Percentiles rank a stretch among this genome's conserved stretches.
Conservation (phyloP, 1,284 basidiomycete genomes). For the Phylloporus sp. region DNA sequence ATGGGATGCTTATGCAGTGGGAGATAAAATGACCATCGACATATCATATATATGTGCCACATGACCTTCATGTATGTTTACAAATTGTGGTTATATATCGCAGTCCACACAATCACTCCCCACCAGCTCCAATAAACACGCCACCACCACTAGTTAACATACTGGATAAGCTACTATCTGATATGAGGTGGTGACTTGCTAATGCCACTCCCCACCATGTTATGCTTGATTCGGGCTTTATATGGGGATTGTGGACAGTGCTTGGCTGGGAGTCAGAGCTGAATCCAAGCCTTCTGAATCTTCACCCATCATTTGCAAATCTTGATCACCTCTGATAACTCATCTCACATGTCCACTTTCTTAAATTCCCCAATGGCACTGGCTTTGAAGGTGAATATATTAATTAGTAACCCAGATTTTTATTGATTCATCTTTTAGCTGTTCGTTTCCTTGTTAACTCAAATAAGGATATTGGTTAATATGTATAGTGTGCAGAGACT, state of each 20-base stretch:
- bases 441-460: neutral
- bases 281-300: neutral
- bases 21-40: constrained; percentile 13
- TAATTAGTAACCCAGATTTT: neutral
- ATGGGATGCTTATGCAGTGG: constrained; percentile 2
- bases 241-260: neutral
- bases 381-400: neutral
- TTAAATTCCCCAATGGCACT: neutral
- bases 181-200: constrained; percentile 25
- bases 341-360: neutral
- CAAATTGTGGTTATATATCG: constrained; percentile 22
- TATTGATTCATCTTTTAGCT: neutral
- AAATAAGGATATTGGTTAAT: too few species aligned
- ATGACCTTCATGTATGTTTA: constrained; percentile 21
- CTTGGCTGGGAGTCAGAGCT: neutral
- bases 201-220: constrained; percentile 33
- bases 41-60: constrained; percentile 26
- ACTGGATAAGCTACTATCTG: neutral
- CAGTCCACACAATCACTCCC: constrained; percentile 22
- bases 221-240: constrained; percentile 29
- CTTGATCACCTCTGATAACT: neutral
- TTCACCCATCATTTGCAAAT: neutral
- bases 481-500: neutral
- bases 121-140: constrained; percentile 1
- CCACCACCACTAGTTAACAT: neutral